Conservation (phyloP, 1,284 basidiomycete genomes). For the Cutaneotrichosporon dermatis region DNA sequence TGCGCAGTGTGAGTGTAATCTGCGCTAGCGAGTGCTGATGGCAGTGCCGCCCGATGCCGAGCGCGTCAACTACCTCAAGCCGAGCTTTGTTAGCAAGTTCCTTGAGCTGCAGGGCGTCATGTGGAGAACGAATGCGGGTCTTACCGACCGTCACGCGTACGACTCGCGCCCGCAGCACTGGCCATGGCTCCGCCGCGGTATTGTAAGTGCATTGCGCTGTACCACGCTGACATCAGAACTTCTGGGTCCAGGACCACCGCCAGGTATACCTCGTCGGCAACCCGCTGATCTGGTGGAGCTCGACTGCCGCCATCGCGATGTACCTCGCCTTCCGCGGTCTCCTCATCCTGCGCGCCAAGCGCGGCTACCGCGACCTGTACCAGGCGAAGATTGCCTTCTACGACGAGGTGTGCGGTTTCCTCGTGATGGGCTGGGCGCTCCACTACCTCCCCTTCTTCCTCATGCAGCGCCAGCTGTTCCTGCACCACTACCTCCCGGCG, state of each 20-base stretch:
- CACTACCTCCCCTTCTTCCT: slow-evolving; percentile 96
- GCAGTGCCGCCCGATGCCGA: slow-evolving; percentile 65
- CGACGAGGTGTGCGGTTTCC: slow-evolving; percentile 82
- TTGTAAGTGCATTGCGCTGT: slow-evolving; percentile 41
- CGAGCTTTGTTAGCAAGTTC: slow-evolving; percentile 87
- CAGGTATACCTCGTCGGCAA: slow-evolving; percentile 96
- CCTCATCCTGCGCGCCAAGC: slow-evolving; percentile 80
- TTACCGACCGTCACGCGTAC: slow-evolving; percentile 90
- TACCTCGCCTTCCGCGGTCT: slow-evolving; percentile 70
- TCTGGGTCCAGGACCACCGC: slow-evolving; percentile 94
- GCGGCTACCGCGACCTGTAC: slow-evolving; percentile 86
- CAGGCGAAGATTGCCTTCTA: slow-evolving; percentile 87
- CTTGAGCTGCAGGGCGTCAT: slow-evolving; percentile 88
- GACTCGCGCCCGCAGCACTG: slow-evolving; percentile 87
- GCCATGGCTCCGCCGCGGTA: slow-evolving; percentile 85
- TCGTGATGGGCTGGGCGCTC: slow-evolving; percentile 86
- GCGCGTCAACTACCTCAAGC: slow-evolving; percentile 81
- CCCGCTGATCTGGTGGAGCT: slow-evolving; percentile 85
- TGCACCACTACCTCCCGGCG: slow-evolving; percentile 95
- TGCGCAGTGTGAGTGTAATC: slow-evolving; percentile 59
- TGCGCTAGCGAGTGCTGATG: slow-evolving; percentile 12
- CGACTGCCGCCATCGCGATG: slow-evolving; percentile 63
- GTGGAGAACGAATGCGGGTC: slow-evolving; percentile 95
- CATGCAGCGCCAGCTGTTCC: slow-evolving; percentile 92
- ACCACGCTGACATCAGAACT: slow-evolving; percentile 54